These are phyloP conservation scores for Kodamaea sp. DNA, from an alignment of 1,139 yeast species.

Conservation along the genomic window DNA sequence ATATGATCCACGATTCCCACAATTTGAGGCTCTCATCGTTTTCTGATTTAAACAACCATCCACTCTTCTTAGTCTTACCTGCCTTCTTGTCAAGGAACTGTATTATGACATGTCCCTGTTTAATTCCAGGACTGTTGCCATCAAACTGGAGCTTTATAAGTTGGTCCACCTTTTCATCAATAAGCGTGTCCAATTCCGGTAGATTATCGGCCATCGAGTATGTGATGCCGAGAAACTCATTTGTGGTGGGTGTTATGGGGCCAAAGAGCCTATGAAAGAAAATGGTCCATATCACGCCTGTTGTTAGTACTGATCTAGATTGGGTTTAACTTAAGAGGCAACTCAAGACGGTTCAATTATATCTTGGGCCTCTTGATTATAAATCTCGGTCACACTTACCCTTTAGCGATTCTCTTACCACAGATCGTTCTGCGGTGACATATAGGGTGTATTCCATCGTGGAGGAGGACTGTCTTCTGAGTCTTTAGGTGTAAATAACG, in stretches of 20 bases:
- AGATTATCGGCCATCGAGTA: conserved; percentile 46
- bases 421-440: conserved; percentile 44
- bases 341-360: no score
- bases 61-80: conserved; percentile 33
- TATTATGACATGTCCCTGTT: conserved; percentile 21
- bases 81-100: conserved; percentile 31
- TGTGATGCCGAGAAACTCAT: conserved; percentile 44
- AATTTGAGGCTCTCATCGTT: conserved; percentile 23
- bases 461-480: background rate
- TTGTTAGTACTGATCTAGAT: conserved; percentile 3
- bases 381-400: conserved; percentile 35
- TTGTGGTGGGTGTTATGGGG: conserved; percentile 55
- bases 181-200: conserved; percentile 46
- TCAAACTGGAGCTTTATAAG: conserved; percentile 35
- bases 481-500: background rate
- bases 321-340: no score
- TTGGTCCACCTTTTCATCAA: conserved; percentile 42
- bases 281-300: conserved; percentile 65
- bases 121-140: conserved; percentile 1
- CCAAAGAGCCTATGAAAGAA: conserved; percentile 75
- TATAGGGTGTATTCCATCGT: conserved; percentile 45
- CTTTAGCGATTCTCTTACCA: conserved; percentile 44
- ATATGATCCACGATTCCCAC: conserved; percentile 49
- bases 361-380: no score
- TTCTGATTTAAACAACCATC: conserved; percentile 44